These are phyloP conservation scores for Lithospermum erythrorhizon DNA, from an alignment of 257 asterid genomes.

Conservation along the genomic window DNA sequence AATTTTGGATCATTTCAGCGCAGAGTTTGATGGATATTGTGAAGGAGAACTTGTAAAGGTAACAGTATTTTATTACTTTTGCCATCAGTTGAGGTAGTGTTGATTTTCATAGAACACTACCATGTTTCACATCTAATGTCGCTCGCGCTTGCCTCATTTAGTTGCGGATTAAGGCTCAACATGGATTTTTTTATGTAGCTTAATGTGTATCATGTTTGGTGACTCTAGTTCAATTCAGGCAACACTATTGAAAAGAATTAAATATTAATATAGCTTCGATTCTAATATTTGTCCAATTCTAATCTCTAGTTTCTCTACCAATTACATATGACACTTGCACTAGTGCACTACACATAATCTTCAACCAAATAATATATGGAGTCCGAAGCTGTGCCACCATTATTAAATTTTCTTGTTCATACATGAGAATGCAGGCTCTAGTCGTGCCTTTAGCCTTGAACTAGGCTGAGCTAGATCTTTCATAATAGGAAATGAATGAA, in stretches of 20 bases:
- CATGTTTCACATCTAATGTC: not conserved
- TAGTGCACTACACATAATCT: not conserved
- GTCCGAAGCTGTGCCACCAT: not conserved
- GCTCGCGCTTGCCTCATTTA: not conserved
- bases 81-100: not conserved
- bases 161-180: not conserved
- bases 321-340: not conserved
- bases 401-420: not conserved
- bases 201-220: not conserved
- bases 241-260: not conserved
- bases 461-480: too few species aligned
- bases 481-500: too few species aligned
- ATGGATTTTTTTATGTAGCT: not conserved
- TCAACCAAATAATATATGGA: not conserved
- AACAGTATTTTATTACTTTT: slow-evolving; percentile 8
- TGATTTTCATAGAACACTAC: not conserved
- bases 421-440: too few species aligned
- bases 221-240: not conserved
- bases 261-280: not conserved
- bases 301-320: not conserved
- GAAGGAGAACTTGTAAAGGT: slow-evolving; percentile 89
- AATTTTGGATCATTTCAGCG: slow-evolving; percentile 39
- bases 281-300: not conserved
- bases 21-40: slow-evolving; percentile 95
- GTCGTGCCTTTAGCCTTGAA: too few species aligned